Percentiles rank a stretch among this genome's conserved stretches.
Evolutionary conservation across 371 early-diverging fungal species (phyloP).

Genomic region (Mucor ambiguus): DNA sequence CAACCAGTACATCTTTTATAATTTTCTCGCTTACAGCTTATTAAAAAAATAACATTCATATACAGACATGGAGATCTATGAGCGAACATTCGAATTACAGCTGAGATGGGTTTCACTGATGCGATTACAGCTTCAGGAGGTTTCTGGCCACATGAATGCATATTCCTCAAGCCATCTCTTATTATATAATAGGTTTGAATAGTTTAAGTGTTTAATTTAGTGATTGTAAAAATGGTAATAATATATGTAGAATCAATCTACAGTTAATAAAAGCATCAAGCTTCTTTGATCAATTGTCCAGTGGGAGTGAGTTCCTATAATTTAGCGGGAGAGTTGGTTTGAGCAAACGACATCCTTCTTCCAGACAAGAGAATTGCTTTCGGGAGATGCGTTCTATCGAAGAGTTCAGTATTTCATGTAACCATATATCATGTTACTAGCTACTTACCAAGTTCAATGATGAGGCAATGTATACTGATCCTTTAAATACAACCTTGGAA

Average conservation of each 20-base stretch:
- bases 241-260: neutral
- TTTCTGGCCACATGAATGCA: neutral
- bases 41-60: neutral
- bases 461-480: constrained; percentile 1
- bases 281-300: neutral
- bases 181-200: neutral
- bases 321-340: neutral
- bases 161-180: too few relatives aligned
- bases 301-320: neutral
- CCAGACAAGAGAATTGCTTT: constrained; percentile 2
- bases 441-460: constrained; percentile 1
- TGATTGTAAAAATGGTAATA: neutral
- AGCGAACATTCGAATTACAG: neutral
- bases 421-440: neutral
- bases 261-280: neutral
- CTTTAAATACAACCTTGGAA: constrained; percentile 1
- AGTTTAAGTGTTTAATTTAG: neutral
- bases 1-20: neutral
- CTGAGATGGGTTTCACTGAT: neutral
- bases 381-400: constrained; percentile 10
- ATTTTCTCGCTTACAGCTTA: neutral
- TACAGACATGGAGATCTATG: neutral
- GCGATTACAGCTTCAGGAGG: neutral
- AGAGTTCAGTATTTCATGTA: neutral
- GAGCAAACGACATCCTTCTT: neutral